These are phyloP conservation scores for Oryza officinalis DNA, from an alignment of 176 grass and related monocot species.

Conservation along the genomic window DNA sequence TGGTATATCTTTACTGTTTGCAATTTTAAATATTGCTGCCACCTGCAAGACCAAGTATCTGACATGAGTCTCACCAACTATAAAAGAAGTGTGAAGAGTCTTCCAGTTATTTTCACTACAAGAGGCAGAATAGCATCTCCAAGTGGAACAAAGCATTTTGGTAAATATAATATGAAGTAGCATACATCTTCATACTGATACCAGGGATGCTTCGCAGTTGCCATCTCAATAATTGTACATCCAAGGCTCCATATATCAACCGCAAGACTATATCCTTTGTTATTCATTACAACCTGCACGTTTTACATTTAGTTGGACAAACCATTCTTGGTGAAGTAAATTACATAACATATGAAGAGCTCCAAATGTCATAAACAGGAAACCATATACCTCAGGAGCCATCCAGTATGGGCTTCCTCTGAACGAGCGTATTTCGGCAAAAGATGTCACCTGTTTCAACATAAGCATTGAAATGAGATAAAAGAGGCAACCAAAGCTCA, in stretches of 20 bases:
- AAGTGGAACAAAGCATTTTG: background rate
- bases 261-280: constrained; percentile 52
- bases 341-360: background rate
- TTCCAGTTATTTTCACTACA: background rate
- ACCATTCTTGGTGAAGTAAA: constrained; percentile 25
- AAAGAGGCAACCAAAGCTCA: background rate
- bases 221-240: constrained; percentile 80
- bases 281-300: constrained; percentile 60
- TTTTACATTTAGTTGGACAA: constrained; percentile 1
- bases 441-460: constrained; percentile 51
- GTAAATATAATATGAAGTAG: background rate
- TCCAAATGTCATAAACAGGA: background rate
- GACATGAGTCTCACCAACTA: background rate
- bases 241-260: constrained; percentile 81
- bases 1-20: constrained; percentile 59
- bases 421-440: constrained; percentile 52
- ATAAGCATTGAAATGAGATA: constrained; percentile 23
- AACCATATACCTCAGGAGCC: constrained; percentile 59
- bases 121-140: constrained; percentile 10
- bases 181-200: constrained; percentile 49
- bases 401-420: constrained; percentile 80
- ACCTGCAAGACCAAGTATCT: constrained; percentile 38
- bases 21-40: constrained; percentile 63
- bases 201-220: constrained; percentile 66
- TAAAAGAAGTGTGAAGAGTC: background rate